Evolutionary conservation across 176 grass and related monocot species (phyloP), one percentile per base, ranked within the genome.

Genomic region (Raddia distichophylla): DNA sequence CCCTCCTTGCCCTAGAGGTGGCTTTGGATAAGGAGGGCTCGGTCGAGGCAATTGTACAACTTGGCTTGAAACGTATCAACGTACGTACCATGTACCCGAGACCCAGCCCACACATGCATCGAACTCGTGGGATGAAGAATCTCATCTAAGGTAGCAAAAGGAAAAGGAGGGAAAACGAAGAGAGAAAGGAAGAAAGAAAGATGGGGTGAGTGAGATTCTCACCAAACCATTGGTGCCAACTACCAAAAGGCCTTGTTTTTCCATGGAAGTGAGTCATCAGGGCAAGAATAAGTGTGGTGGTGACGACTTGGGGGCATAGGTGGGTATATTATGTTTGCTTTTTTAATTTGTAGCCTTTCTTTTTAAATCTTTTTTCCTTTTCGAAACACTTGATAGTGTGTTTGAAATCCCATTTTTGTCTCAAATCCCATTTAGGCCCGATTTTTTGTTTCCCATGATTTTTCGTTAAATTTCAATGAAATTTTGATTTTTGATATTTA

Each of bases 141-240:
- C 42, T 50, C 4, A 66, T 74, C 76, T 65, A 12, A 5, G 69
- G 60, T 19, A 12, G 54, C 32, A 35, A 42, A 47, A 9, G 60
- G 5, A 67, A n/a, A 67, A 61, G 5, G 46, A 19, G 19, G 18
- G 33, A 20, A 42, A 42, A 69, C 17, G 55, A 62, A 62, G 63
- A 8, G 54, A 18, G 14, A 27, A 58, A 18, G 63, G 13, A 64
- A 18, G 14, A 27, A 58, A 18, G 49, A 56, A 75, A 85, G 69
- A 63, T 50, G 55, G 18, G 80, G 64, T 84, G 71, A 67, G 71
- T 72, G 61, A 77, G 76, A 87, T 89, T 82, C 84, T 83, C 79
- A 65, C 71, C 76, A 45, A 56, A 80, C 42, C 22, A 50, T 72
- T 72, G 18, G 46, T 27, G 76, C 18, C 37, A 12, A 80, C 73